These are phyloP conservation scores for Penicillium nordicum DNA, from an alignment of 2,329 filamentous ascomycete species.

Conservation along the genomic window DNA sequence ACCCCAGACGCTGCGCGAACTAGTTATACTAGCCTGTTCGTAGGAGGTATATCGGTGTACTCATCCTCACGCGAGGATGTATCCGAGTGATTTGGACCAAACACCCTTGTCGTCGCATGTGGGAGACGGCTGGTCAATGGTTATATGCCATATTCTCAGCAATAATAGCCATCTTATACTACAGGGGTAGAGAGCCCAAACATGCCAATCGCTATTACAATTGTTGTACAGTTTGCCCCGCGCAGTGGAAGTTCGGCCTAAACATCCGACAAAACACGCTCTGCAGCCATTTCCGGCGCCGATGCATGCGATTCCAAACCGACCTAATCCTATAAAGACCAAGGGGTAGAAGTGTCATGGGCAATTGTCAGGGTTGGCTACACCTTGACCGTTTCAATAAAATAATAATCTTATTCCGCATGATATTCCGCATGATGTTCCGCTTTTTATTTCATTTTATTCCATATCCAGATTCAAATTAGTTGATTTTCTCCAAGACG, in stretches of 20 bases:
- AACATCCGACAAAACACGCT: conserved; percentile 5
- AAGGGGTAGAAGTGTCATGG: not conserved
- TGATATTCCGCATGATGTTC: not conserved
- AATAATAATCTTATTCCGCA: not conserved
- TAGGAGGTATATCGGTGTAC: not conserved
- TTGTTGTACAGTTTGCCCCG: not conserved
- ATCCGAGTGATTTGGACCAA: not conserved
- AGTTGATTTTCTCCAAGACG: not conserved
- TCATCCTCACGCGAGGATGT: not conserved
- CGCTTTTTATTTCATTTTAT: not conserved
- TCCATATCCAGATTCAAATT: not conserved
- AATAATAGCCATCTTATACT: not conserved
- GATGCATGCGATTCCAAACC: not conserved
- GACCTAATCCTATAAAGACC: not conserved
- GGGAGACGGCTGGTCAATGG: not conserved
- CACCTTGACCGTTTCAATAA: not conserved
- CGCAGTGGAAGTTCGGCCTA: conserved; percentile 12
- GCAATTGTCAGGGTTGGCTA: not conserved
- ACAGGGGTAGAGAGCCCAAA: not conserved
- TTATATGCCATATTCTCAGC: not conserved
- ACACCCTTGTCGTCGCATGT: not conserved
- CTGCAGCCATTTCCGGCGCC: conserved; percentile 8
- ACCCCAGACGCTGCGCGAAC: not conserved
- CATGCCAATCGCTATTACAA: not conserved
- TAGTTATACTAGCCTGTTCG: not conserved